Percentiles rank a stretch among this genome's conserved stretches.
Conservation (phyloP, 805 yeast genomes). For the Maudiozyma turicensis region DNA sequence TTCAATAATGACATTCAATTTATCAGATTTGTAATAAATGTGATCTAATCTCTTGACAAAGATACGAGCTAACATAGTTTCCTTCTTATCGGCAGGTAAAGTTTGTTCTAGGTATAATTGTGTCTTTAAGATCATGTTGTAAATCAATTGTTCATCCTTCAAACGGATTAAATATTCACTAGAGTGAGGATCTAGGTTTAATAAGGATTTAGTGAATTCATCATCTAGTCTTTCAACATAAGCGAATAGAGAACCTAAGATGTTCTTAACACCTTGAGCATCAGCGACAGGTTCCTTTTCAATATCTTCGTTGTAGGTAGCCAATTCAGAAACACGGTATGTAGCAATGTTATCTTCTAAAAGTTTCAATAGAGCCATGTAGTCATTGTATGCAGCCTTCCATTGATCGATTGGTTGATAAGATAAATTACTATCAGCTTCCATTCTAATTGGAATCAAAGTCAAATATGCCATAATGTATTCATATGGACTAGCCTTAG, state of each 20-base stretch:
- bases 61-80: constrained; percentile 61
- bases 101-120: constrained; percentile 76
- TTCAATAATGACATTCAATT: constrained; percentile 63
- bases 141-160: constrained; percentile 73
- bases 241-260: constrained; percentile 78
- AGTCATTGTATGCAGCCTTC: constrained; percentile 58
- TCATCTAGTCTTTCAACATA: constrained; percentile 90
- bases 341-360: constrained; percentile 50
- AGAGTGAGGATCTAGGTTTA: constrained; percentile 88
- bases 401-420: constrained; percentile 76
- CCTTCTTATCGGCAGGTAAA: constrained; percentile 36
- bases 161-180: constrained; percentile 86
- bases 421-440: constrained; percentile 54
- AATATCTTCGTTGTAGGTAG: constrained; percentile 59
- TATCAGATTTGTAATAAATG: constrained; percentile 82
- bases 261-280: constrained; percentile 55
- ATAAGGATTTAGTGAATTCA: constrained; percentile 81
- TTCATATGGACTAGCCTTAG: constrained; percentile 58
- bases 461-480: constrained; percentile 66
- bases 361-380: constrained; percentile 51
- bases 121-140: constrained; percentile 67
- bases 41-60: constrained; percentile 81
- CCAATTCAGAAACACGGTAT: constrained; percentile 70
- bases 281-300: constrained; percentile 61
- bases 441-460: constrained; percentile 83